Percentiles rank a stretch among this genome's conserved stretches.
Evolutionary conservation across 2,329 filamentous ascomycete genomes (phyloP).

Genomic region (Aaosphaeria arxii): DNA sequence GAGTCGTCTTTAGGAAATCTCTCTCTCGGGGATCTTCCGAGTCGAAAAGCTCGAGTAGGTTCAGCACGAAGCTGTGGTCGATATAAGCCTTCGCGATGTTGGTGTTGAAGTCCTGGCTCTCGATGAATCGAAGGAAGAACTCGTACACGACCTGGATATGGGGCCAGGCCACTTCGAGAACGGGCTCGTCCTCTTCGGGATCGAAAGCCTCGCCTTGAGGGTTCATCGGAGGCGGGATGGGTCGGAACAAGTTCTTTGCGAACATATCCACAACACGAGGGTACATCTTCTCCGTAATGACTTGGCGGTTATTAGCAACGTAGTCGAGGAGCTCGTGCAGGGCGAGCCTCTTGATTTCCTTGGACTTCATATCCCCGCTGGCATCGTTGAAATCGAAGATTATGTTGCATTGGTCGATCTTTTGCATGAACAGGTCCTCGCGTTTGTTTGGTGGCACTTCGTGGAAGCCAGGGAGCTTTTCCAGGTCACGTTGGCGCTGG

Average conservation of each 20-base stretch:
- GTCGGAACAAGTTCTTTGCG: constrained; percentile 95
- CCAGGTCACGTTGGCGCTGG: constrained; percentile 80
- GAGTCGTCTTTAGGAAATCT: constrained; percentile 95
- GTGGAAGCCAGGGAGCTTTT: constrained; percentile 96
- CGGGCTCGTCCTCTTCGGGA: constrained; percentile 96
- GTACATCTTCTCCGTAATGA: constrained; percentile 99
- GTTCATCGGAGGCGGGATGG: constrained; percentile 94
- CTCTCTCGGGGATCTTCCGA: constrained; percentile 95
- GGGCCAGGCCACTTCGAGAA: constrained; percentile 96
- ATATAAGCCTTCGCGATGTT: constrained; percentile 99
- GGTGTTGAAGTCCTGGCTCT: constrained; percentile 99
- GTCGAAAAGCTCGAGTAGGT: constrained; percentile 94
- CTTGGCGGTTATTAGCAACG: constrained; percentile 95
- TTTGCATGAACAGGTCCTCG: constrained; percentile 98
- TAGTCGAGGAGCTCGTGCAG: constrained; percentile 96
- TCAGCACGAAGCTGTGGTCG: constrained; percentile 94
- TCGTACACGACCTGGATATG: constrained; percentile 99
- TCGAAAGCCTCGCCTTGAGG: constrained; percentile 98
- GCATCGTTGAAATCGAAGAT: constrained; percentile 99
- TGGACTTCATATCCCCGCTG: constrained; percentile 98
- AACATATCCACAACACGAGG: constrained; percentile 99
- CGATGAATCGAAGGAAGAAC: constrained; percentile 98
- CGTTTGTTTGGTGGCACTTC: constrained; percentile 93
- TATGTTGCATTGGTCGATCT: constrained; percentile 99
- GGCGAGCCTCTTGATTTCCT: constrained; percentile 97